A percentile compares a stretch with the other conserved stretches of the same genome.
Evolutionary conservation across 2,329 filamentous ascomycete genomes (phyloP).

Genomic region (Daldinia sp.): DNA sequence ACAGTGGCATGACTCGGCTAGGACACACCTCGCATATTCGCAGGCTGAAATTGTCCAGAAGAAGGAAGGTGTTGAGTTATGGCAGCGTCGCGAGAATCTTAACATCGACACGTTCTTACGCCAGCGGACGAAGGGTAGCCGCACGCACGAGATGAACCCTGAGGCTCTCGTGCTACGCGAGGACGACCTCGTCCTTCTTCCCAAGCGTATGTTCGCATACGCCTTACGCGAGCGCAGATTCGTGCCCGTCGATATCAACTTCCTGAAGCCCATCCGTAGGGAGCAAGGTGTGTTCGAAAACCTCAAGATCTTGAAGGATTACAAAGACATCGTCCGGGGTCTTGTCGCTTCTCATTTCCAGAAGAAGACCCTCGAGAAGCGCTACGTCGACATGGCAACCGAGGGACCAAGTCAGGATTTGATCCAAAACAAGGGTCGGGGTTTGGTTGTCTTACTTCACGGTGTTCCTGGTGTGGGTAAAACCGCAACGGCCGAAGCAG

Average conservation of each 20-base stretch:
- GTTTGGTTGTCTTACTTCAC: slow-evolving; percentile 56
- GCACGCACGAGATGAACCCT: slow-evolving; percentile 48
- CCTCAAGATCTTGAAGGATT: slow-evolving; percentile 51
- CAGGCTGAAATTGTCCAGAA: slow-evolving; percentile 50
- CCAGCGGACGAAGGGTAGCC: slow-evolving; percentile 48
- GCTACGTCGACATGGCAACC: slow-evolving; percentile 41
- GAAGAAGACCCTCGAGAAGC: slow-evolving; percentile 50
- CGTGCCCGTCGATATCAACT: slow-evolving; percentile 49
- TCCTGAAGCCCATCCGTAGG: slow-evolving; percentile 48
- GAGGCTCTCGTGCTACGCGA: slow-evolving; percentile 40
- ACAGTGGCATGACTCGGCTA: slow-evolving; percentile 48
- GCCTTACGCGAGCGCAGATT: slow-evolving; percentile 53
- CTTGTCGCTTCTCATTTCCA: slow-evolving; percentile 54
- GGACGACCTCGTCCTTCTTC: slow-evolving; percentile 49
- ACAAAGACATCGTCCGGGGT: slow-evolving; percentile 53
- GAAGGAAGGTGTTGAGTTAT: slow-evolving; percentile 48
- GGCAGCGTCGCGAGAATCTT: slow-evolving; percentile 51
- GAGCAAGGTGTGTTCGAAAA: slow-evolving; percentile 52
- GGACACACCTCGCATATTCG: slow-evolving; percentile 45
- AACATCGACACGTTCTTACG: slow-evolving; percentile 48
- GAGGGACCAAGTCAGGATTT: slow-evolving; percentile 50
- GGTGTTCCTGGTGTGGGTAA: slow-evolving; percentile 60
- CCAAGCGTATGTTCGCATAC: slow-evolving; percentile 54
- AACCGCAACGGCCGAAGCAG: slow-evolving; percentile 56
- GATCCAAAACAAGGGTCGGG: slow-evolving; percentile 56